Percentiles rank a stretch among this genome's conserved stretches.
These are phyloP conservation scores for Kwoniella dendrophila DNA, from an alignment of 768 basidiomycete genomes.

Conservation along the genomic window DNA sequence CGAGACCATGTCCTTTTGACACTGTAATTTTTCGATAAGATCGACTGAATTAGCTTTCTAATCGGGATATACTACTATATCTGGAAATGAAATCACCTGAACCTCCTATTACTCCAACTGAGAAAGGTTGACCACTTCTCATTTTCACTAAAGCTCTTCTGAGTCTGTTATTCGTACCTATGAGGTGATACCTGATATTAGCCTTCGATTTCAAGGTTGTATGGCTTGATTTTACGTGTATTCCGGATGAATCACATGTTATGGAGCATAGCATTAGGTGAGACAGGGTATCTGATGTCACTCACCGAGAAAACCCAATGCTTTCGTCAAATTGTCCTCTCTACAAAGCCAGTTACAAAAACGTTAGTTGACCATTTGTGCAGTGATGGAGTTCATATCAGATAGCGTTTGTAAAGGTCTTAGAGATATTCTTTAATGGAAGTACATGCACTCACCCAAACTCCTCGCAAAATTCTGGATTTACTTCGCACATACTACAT, in stretches of 20 bases:
- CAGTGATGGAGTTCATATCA: neutral
- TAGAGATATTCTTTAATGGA: neutral
- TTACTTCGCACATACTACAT: slow-evolving; percentile 28
- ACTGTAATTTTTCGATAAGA: slow-evolving; percentile 15
- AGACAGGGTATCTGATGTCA: too few species aligned
- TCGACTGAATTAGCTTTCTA: neutral
- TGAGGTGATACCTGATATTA: neutral
- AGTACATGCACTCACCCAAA: slow-evolving; percentile 29
- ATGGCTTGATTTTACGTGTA: too few species aligned
- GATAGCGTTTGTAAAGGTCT: neutral
- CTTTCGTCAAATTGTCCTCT: too few species aligned
- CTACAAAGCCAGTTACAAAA: too few species aligned
- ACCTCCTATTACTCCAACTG: slow-evolving; percentile 45
- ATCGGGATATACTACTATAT: neutral
- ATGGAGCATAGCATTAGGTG: too few species aligned
- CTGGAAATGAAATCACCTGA: slow-evolving; percentile 32
- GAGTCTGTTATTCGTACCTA: slow-evolving; percentile 39
- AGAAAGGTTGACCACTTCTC: slow-evolving; percentile 37
- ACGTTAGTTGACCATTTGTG: neutral
- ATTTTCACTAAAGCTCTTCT: slow-evolving; percentile 32
- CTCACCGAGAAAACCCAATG: too few species aligned
- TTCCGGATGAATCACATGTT: neutral
- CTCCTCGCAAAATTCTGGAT: slow-evolving; percentile 30
- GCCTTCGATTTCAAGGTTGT: neutral
- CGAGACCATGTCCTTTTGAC: slow-evolving; percentile 29